Percentiles rank a stretch among this genome's conserved stretches.
Conservation (phyloP, 441 rosid genomes). For the Monsonia emarginata region DNA sequence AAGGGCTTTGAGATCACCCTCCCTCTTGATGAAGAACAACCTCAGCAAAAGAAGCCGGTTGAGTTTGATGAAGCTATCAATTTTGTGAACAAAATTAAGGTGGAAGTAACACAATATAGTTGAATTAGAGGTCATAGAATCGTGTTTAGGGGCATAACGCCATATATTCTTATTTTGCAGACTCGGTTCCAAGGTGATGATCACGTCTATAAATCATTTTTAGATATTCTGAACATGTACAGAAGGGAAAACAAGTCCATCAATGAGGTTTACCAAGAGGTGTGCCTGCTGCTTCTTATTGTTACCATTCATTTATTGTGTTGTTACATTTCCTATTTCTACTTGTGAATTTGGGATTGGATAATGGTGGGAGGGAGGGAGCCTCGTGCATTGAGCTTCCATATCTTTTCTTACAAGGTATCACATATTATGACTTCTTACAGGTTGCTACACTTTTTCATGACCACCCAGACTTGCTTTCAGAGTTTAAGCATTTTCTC, state of each 20-base stretch:
- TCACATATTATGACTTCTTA: constrained; percentile 9
- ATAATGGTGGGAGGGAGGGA: constrained; percentile 6
- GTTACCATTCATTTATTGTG: constrained; percentile 8
- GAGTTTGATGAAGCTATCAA: constrained; percentile 95
- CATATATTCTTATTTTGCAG: constrained; percentile 36
- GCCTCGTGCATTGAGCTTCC: neutral
- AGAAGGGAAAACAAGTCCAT: constrained; percentile 91
- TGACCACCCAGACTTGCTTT: constrained; percentile 76
- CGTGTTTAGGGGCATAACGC: constrained; percentile 12
- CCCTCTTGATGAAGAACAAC: constrained; percentile 63
- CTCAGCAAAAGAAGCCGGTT: constrained; percentile 78
- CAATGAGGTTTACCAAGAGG: constrained; percentile 85
- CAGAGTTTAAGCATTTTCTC: constrained; percentile 76
- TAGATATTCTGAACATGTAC: constrained; percentile 91
- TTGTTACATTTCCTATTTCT: constrained; percentile 5
- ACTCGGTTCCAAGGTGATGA: constrained; percentile 94
- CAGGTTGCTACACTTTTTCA: constrained; percentile 81
- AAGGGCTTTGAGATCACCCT: constrained; percentile 91
- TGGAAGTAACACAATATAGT: constrained; percentile 18
- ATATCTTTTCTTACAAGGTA: neutral
- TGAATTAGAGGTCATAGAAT: constrained; percentile 10
- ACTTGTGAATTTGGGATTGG: neutral
- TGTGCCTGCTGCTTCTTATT: constrained; percentile 17
- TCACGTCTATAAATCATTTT: constrained; percentile 78
- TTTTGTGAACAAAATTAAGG: constrained; percentile 99